Evolutionary conservation across 176 grass and related monocot species (phyloP), one percentile per base, ranked within the genome.

Genomic region (Otatea glauca): DNA sequence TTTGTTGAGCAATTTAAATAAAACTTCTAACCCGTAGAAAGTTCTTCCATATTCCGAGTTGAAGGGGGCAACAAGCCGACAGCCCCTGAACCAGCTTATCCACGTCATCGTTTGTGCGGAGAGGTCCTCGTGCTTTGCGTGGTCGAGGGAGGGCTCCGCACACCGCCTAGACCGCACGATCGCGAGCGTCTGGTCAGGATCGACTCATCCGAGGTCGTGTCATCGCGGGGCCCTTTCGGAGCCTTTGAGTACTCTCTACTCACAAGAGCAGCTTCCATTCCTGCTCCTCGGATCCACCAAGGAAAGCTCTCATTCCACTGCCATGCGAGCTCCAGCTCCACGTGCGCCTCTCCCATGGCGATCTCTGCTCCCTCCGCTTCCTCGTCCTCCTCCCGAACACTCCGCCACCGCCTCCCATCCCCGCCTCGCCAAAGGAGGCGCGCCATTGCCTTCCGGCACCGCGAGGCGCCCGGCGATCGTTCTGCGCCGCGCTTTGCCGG

Each of bases 281-380:
- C 35, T 0, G 23, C n/a, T 78, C 20, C 51, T 65, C 5, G 44
- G 13, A 50, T 72, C 45, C 34, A 54, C 80, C 37, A 0, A 7
- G 38, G 5, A 58, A 39, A 70, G 42, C 42, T 42, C 18, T 29
- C 29, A 3, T 65, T 34, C 51, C 29, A 9, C 45, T 1, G 21
- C 83, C 71, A 87, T 90, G 84, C 74, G 42, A 64, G 61, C 84
- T 75, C 41, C 68, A 69, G 42, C 84, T 75, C 41, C 75, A 17
- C 84, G 13, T 66, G 10, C 0, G 68, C 51, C 34, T 45, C 80
- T 32, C 48, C 1, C 12, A 2, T 62, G 39, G 48, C 70, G 21
- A 82, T 25, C 81, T 62, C 43, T 1, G 70, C 23, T 53, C 18
- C 23, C 0, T 37, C 13, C 24, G 10, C 23, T 7, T 14, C 51